phyloP scores from a whole-genome alignment of 768 basidiomycete genomes.

The Phallus indusiatus region DNA sequence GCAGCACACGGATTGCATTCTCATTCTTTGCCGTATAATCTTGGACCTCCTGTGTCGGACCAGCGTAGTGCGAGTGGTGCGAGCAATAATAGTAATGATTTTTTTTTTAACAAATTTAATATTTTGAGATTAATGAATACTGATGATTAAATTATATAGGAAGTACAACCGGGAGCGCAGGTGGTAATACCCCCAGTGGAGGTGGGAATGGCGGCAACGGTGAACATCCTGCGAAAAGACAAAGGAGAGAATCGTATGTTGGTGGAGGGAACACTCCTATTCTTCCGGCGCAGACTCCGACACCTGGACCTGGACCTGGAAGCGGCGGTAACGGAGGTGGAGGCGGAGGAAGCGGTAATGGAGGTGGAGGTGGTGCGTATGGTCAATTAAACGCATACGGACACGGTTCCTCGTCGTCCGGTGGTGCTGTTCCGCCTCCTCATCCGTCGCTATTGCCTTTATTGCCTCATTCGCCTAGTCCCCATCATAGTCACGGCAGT shows the following conservation, averaged over 20 bases:
- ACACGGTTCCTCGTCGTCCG: not conserved
- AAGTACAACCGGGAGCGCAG: not conserved
- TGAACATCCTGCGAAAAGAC: not conserved
- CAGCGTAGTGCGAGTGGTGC: not conserved
- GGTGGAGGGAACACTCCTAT: not conserved
- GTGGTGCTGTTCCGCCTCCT: not conserved
- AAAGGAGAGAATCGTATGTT: not conserved
- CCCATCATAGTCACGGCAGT: not conserved
- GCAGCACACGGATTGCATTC: not conserved
- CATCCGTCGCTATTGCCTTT: not conserved
- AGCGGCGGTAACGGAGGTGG: too few species aligned
- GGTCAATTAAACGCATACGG: not conserved
- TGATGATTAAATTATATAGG: not conserved
- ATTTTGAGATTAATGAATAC: not conserved
- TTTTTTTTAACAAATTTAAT: too few species aligned
- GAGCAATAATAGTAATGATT: not conserved
- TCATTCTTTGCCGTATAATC: not conserved
- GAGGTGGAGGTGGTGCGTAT: not conserved
- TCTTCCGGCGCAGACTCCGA: constrained; percentile 4
- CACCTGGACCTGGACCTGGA: not conserved
- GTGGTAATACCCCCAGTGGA: not conserved
- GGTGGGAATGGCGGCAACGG: constrained; percentile 3
- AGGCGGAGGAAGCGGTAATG: too few species aligned
- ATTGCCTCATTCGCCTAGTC: not conserved
- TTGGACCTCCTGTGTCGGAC: not conserved